Base-by-base conservation (phyloP, 2,329 filamentous ascomycete genomes). In the Pseudogymnoascus sp. region DNA sequence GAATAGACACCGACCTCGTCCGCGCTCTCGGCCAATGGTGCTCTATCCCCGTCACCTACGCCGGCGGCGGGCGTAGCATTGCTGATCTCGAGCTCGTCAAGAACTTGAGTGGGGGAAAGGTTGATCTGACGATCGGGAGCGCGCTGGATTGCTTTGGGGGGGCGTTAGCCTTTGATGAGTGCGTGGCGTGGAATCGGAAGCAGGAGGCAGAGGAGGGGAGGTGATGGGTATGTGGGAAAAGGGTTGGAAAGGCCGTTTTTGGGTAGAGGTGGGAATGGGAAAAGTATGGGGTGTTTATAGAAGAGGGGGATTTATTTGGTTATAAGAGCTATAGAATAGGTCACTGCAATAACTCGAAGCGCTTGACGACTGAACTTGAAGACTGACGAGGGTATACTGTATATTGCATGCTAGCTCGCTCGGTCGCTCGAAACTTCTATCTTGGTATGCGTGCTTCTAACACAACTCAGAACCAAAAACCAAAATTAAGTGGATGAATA, bases 91-190 rank as follows among this genome's bases (percentile, higher is more conserved):
- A 95, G 64, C 81, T 86, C 37, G 95, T 99, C 8, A 89, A 91
- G 77, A 76, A 77, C 43, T 79, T 96, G 67, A 97, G 93, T 75
- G 75, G 77, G 37, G 92, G 91, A 28, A 91, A 87, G 73, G 88
- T 98, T 22, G 93, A 99, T 73, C 79, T 99, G 70, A 99, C 95
- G 0, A 98, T 98, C 72, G 95, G 95, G 11, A 98, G 95, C 74
- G 95, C 95, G 1, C 77, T 99, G 70, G 95, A 99, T 77, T 92
- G 96, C 68, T 99, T 99, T 75, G 95, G 95, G 7, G 95, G 95
- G 1, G 90, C 91, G 1, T 91, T 97, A 62, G 91, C 84, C 66
- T 92, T 98, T 72, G 88, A 89, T 35, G 93, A 97, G 63, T 98
- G 93, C 74, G 87, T 96, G 37, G 79, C 81, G 69, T 99, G 95